Percentiles rank a stretch among this genome's conserved stretches.
phyloP scores from a whole-genome alignment of 306 rosid genomes.

The Citrullus mucosospermus region DNA sequence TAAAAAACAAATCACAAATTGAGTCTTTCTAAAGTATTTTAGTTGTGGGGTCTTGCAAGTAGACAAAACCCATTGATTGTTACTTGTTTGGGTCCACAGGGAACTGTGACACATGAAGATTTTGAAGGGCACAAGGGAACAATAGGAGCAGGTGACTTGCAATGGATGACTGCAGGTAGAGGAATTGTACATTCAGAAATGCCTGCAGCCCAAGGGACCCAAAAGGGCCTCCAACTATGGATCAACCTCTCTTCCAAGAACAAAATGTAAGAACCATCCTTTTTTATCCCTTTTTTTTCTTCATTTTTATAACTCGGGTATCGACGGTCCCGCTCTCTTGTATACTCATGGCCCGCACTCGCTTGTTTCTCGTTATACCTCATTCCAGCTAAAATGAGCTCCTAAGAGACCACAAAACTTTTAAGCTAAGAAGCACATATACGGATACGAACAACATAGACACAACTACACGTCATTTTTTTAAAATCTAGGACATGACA shows the following conservation, averaged over 20 bases:
- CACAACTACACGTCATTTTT: too few species aligned
- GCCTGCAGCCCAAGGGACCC: slow-evolving; percentile 82
- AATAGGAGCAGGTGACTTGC: slow-evolving; percentile 77
- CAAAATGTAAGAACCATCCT: slow-evolving; percentile 43
- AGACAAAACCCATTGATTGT: background rate
- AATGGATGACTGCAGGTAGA: slow-evolving; percentile 99
- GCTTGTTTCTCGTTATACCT: background rate
- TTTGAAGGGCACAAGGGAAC: slow-evolving; percentile 94
- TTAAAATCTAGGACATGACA: too few species aligned
- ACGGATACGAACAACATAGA: too few species aligned
- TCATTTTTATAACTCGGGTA: background rate
- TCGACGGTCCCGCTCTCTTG: background rate
- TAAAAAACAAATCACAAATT: background rate
- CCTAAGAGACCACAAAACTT: background rate
- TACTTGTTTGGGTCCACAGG: slow-evolving; percentile 27
- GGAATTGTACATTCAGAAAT: slow-evolving; percentile 95
- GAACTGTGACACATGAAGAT: slow-evolving; percentile 78
- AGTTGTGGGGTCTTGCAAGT: background rate
- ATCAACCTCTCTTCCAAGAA: slow-evolving; percentile 77
- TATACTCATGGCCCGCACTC: background rate
- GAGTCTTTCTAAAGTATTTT: background rate
- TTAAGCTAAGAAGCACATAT: too few species aligned
- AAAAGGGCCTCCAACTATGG: slow-evolving; percentile 86
- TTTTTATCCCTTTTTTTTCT: background rate
- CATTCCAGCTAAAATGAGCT: background rate